Percentiles rank a stretch among this genome's conserved stretches.
phyloP scores from a whole-genome alignment of 2,329 filamentous ascomycete genomes.

The Apiospora koreana region DNA sequence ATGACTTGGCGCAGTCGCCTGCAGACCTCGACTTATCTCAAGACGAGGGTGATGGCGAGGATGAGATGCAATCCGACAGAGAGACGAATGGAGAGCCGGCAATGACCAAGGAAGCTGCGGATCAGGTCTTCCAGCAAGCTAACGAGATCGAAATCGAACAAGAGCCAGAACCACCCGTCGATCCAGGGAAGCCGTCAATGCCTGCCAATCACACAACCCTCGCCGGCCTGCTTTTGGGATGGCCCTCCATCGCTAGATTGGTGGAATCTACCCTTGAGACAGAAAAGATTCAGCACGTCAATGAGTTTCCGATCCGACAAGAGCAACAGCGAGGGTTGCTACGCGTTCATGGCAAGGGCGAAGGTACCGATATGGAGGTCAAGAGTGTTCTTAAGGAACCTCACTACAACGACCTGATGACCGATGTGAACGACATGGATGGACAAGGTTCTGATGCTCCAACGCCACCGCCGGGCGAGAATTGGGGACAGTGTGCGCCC shows the following conservation, averaged over 20 bases:
- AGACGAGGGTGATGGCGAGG: conserved; percentile 22
- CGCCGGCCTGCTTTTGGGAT: conserved; percentile 78
- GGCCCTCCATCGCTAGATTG: conserved; percentile 68
- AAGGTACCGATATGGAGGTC: conserved; percentile 60
- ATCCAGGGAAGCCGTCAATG: conserved; percentile 67
- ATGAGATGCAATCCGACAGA: conserved; percentile 29
- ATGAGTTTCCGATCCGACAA: conserved; percentile 74
- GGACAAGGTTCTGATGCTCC: conserved; percentile 47
- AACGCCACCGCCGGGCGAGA: conserved; percentile 52
- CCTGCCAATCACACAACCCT: conserved; percentile 86
- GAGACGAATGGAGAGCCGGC: conserved; percentile 28
- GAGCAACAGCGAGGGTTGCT: conserved; percentile 76
- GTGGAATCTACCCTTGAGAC: conserved; percentile 52
- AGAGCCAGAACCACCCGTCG: conserved; percentile 53
- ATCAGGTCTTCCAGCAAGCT: conserved; percentile 34
- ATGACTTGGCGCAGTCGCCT: conserved; percentile 26
- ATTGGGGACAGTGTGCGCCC: conserved; percentile 60
- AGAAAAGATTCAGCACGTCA: conserved; percentile 56
- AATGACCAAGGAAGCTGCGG: conserved; percentile 31
- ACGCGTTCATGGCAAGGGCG: conserved; percentile 76
- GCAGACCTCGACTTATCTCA: conserved; percentile 12
- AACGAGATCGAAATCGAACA: conserved; percentile 50
- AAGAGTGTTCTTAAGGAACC: conserved; percentile 49
- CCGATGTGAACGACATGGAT: conserved; percentile 42
- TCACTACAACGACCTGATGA: conserved; percentile 35